Conservation (phyloP, 768 basidiomycete genomes). For the Paxillus ammoniavirescens region DNA sequence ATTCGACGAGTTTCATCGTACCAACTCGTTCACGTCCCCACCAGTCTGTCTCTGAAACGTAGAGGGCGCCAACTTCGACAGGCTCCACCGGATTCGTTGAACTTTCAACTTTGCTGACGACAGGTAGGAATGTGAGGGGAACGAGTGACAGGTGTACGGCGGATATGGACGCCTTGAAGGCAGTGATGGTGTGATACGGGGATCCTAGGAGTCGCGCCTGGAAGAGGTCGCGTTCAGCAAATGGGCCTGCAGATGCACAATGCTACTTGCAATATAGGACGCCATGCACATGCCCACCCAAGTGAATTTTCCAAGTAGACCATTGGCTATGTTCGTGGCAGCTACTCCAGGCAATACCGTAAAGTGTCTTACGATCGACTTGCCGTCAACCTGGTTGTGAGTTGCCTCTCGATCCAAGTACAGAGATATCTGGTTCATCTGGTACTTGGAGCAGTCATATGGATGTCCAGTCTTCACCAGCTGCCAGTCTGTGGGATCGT, state of each 20-base stretch:
- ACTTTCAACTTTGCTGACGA: constrained; percentile 7
- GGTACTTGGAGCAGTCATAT: constrained; percentile 74
- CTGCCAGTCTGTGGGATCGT: constrained; percentile 71
- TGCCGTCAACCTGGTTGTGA: constrained; percentile 18
- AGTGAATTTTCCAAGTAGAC: constrained; percentile 43
- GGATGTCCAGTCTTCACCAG: constrained; percentile 57
- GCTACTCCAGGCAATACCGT: constrained; percentile 69
- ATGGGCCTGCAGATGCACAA: background rate
- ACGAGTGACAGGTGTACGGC: constrained; percentile 67
- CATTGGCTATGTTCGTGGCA: constrained; percentile 57
- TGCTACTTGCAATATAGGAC: constrained; percentile 62
- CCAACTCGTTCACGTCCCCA: constrained; percentile 58
- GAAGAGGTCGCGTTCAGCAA: constrained; percentile 1
- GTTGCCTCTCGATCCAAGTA: constrained; percentile 49
- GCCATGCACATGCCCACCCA: constrained; percentile 47
- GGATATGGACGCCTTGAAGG: constrained; percentile 66
- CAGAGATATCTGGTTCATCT: constrained; percentile 65
- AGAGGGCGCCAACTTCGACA: constrained; percentile 35
- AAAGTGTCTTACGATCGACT: constrained; percentile 45
- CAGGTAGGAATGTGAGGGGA: constrained; percentile 49
- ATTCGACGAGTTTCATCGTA: constrained; percentile 45
- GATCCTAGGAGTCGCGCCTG: constrained; percentile 74
- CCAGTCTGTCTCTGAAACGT: constrained; percentile 54
- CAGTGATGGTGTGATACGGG: constrained; percentile 56
- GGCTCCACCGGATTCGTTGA: constrained; percentile 6